Evolutionary conservation across 2,329 filamentous ascomycete genomes (phyloP).

Genomic region (Helotiales sp.): DNA sequence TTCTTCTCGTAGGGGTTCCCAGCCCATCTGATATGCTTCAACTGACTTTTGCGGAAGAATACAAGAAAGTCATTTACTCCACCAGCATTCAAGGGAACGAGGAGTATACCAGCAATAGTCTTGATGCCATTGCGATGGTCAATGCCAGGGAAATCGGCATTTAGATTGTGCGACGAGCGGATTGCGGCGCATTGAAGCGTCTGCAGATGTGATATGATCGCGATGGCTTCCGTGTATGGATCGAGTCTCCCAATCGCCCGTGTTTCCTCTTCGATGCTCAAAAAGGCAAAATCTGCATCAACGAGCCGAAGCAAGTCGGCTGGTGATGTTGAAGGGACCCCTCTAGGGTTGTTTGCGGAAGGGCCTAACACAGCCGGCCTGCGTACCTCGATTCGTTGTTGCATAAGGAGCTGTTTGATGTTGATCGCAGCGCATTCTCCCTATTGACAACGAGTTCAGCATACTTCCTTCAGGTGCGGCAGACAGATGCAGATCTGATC

Average conservation of each 20-base stretch:
- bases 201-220: conserved; percentile 80
- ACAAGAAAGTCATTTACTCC: conserved; percentile 80
- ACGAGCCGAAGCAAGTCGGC: conserved; percentile 83
- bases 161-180: conserved; percentile 73
- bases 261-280: conserved; percentile 83
- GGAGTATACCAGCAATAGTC: conserved; percentile 73
- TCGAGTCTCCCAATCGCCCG: conserved; percentile 77
- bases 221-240: conserved; percentile 79
- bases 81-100: conserved; percentile 75
- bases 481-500: no score
- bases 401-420: conserved; percentile 25
- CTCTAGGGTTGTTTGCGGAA: conserved; percentile 36
- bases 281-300: conserved; percentile 80
- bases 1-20: conserved; percentile 79
- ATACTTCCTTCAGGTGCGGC: no score
- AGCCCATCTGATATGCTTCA: conserved; percentile 74
- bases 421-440: conserved; percentile 27
- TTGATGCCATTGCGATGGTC: conserved; percentile 77
- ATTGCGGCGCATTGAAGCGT: conserved; percentile 75
- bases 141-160: conserved; percentile 76
- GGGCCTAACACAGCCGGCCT: conserved; percentile 12
- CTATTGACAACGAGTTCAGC: no score
- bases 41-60: conserved; percentile 79
- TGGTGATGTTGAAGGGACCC: conserved; percentile 86
- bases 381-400: conserved; percentile 22